These are phyloP conservation scores for Neonectria ditissima DNA, from an alignment of 2,329 filamentous ascomycete species.

Conservation along the genomic window DNA sequence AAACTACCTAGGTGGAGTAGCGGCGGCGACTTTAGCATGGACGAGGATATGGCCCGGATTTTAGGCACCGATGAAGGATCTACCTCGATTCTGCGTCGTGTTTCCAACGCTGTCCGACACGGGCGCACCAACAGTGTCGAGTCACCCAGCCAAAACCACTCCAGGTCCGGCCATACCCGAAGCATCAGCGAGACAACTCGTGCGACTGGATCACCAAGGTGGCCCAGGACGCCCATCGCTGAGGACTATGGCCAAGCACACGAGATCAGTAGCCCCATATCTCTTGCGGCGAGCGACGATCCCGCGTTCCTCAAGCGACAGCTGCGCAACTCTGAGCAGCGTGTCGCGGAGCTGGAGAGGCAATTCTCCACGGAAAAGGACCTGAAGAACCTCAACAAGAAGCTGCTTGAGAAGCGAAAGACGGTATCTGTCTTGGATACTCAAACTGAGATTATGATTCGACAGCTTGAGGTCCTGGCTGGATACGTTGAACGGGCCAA, in stretches of 20 bases:
- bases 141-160: slow-evolving; percentile 55
- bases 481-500: slow-evolving; percentile 90
- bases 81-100: slow-evolving; percentile 84
- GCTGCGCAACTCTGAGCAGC: slow-evolving; percentile 82
- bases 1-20: slow-evolving; percentile 80
- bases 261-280: slow-evolving; percentile 79
- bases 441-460: slow-evolving; percentile 94
- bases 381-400: slow-evolving; percentile 83
- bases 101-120: slow-evolving; percentile 94
- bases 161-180: slow-evolving; percentile 64
- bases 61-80: slow-evolving; percentile 81
- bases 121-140: slow-evolving; percentile 88
- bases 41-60: slow-evolving; percentile 94
- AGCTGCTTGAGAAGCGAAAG: slow-evolving; percentile 91
- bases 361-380: slow-evolving; percentile 76
- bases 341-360: slow-evolving; percentile 87
- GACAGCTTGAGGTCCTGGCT: slow-evolving; percentile 88
- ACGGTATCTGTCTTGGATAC: slow-evolving; percentile 95
- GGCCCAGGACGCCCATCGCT: slow-evolving; percentile 75
- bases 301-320: slow-evolving; percentile 77
- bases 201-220: slow-evolving; percentile 73
- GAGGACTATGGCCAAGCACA: slow-evolving; percentile 65
- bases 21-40: slow-evolving; percentile 90
- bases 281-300: slow-evolving; percentile 74
- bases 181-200: slow-evolving; percentile 77